Conservation (phyloP, 2,329 filamentous ascomycete species). For the Sporothrix inflata region DNA sequence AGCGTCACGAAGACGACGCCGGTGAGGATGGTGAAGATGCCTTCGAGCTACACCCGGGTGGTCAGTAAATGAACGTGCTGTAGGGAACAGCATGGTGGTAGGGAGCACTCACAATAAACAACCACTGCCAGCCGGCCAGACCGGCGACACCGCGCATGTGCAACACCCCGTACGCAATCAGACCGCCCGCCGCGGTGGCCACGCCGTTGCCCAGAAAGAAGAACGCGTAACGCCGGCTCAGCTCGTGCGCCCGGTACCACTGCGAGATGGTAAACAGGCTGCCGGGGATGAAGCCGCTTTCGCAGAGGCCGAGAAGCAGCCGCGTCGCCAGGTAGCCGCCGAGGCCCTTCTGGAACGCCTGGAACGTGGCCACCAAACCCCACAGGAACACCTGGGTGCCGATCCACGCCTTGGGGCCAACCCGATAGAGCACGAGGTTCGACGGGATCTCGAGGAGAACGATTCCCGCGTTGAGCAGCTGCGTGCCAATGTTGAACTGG, state of each 20-base stretch:
- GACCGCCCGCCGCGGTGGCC: constrained; percentile 48
- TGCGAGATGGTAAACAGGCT: constrained; percentile 55
- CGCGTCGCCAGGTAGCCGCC: constrained; percentile 53
- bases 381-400: constrained; percentile 58
- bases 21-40: constrained; percentile 53
- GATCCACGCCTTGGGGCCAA: constrained; percentile 58
- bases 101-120: constrained; percentile 44
- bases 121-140: constrained; percentile 60
- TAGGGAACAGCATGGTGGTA: no score
- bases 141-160: constrained; percentile 53
- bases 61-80: no score
- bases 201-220: constrained; percentile 62
- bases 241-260: constrained; percentile 59
- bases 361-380: constrained; percentile 57
- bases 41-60: constrained; percentile 47
- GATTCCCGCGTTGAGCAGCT: constrained; percentile 42
- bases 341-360: constrained; percentile 55
- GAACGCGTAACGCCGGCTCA: constrained; percentile 55
- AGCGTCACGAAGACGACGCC: constrained; percentile 49
- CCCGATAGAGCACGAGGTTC: constrained; percentile 51
- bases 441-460: constrained; percentile 41
- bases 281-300: constrained; percentile 60
- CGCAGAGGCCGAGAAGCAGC: constrained; percentile 55
- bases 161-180: constrained; percentile 52
- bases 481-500: constrained; percentile 51